A percentile compares a stretch with the other conserved stretches of the same genome.
phyloP scores from a whole-genome alignment of 495 filamentous ascomycete genomes.

The Neurospora tetrasperma region DNA sequence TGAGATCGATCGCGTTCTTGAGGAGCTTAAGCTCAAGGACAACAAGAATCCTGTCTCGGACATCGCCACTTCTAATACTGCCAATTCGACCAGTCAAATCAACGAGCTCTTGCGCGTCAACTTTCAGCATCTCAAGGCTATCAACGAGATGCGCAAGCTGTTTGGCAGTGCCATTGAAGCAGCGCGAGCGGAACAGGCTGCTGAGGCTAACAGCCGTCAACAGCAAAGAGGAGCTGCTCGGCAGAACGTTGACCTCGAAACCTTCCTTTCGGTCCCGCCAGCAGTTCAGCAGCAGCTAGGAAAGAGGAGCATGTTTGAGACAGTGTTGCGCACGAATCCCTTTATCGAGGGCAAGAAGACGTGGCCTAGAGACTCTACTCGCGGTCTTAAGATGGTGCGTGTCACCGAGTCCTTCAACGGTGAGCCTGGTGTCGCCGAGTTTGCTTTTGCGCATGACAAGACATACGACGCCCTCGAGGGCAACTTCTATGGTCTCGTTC shows the following conservation, averaged over 20 bases:
- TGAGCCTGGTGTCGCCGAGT: slow-evolving; percentile 47
- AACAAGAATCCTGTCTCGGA: slow-evolving; percentile 2
- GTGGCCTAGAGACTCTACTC: slow-evolving; percentile 74
- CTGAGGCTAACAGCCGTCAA: slow-evolving; percentile 27
- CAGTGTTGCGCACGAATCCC: slow-evolving; percentile 62
- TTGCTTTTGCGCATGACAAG: slow-evolving; percentile 64
- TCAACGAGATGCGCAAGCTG: slow-evolving; percentile 86
- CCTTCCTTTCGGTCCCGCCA: slow-evolving; percentile 54
- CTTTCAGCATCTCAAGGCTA: slow-evolving; percentile 67
- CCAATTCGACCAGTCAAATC: slow-evolving; percentile 19
- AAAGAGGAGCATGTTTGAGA: slow-evolving; percentile 41
- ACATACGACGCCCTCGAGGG: slow-evolving; percentile 67
- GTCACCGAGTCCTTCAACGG: slow-evolving; percentile 26
- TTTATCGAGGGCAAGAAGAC: slow-evolving; percentile 85
- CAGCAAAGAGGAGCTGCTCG: slow-evolving; percentile 35
- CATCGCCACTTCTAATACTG: slow-evolving; percentile 3
- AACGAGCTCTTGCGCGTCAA: slow-evolving; percentile 63
- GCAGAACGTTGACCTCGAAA: slow-evolving; percentile 56
- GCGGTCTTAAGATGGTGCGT: slow-evolving; percentile 76
- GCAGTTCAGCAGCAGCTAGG: slow-evolving; percentile 20
- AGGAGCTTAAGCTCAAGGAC: slow-evolving; percentile 43
- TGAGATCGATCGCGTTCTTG: slow-evolving; percentile 75
- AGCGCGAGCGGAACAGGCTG: slow-evolving; percentile 44
- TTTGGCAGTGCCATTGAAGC: slow-evolving; percentile 76
- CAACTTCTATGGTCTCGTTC: slow-evolving; percentile 68